These are phyloP conservation scores for Diospyros lotus DNA, from an alignment of 148 eudicot species.

Conservation along the genomic window DNA sequence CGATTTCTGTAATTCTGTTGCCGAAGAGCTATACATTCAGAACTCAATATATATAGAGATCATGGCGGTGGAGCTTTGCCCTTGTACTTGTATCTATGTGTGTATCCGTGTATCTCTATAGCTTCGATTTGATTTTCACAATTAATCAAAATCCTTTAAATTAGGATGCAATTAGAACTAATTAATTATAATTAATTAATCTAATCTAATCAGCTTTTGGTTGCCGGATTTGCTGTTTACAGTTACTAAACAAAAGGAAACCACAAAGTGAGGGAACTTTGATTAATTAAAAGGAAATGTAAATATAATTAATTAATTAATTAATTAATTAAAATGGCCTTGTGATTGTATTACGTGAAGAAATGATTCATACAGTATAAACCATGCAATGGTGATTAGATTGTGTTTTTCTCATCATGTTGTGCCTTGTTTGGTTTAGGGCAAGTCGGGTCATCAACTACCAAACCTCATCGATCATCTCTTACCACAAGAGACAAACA, in stretches of 20 bases:
- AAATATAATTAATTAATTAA: background rate
- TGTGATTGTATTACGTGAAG: background rate
- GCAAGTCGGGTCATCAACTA: conserved; percentile 1
- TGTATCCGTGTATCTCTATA: background rate
- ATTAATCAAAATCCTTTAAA: no score
- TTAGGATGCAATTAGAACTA: no score
- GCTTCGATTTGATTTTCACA: background rate
- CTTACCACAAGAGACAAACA: no score
- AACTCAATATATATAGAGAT: background rate
- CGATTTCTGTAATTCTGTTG: background rate
- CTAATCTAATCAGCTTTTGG: background rate
- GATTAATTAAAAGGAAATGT: background rate
- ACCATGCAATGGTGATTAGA: background rate
- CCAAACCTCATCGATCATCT: background rate
- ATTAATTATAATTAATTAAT: no score
- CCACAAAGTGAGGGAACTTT: no score
- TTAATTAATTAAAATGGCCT: no score
- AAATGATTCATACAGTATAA: no score
- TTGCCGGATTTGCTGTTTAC: conserved; percentile 3
- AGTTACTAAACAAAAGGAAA: conserved; percentile 1
- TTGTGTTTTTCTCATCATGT: background rate
- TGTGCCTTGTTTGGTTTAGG: background rate
- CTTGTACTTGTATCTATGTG: no score
- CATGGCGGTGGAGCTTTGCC: background rate
- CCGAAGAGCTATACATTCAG: background rate